Base-by-base conservation (phyloP, 805 yeast genomes). In the Saturnispora kantuleensis region DNA sequence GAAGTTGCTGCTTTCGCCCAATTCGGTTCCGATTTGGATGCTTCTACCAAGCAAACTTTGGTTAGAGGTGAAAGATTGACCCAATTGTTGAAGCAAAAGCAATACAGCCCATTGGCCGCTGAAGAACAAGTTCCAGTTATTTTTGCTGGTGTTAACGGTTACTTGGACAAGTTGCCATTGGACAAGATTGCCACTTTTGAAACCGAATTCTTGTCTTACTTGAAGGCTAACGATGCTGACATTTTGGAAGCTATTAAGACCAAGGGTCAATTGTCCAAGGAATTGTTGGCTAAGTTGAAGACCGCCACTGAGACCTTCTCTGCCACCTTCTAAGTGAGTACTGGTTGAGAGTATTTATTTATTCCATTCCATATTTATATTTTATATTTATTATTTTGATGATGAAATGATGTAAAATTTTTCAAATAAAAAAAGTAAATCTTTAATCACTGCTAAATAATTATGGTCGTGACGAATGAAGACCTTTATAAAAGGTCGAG, bases 1-100 rank as follows among this genome's bases (percentile, higher is more conserved):
- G 99, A 93, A 83, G 98, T 93, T 64, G 98, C 98, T 69, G 98
- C 99, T 65, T 93, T 93, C 73, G 98, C 99, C 64, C 99, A 93
- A 81, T 93, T 93, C 81, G 99, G 99, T 83, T 93, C 99, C 60
- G 99, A 93, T 76, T 81, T 93, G 71, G 99, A 93, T 74, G 97
- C 99, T 62, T 88, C 97, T 51, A 93, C 99, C 73, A 93, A 90
- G 79, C 97, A 88, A 78, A 93, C 98, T 66, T 82, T 93, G 71
- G 76, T 77, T 64, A 89, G 99, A 84, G 99, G 99, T 88, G 98
- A 93, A 84, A 90, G 99, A 80, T 84, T 93, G 68, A 93, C 98
- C 63, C 97, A 89, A 78, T 77, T 93, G 71, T 82, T 93, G 72
- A 89, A 90, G 77, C 99, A 93, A 80, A 84, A 81, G 72, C 99